Conservation (phyloP, 345 rosid species). For the Geranium rotundifolium region DNA sequence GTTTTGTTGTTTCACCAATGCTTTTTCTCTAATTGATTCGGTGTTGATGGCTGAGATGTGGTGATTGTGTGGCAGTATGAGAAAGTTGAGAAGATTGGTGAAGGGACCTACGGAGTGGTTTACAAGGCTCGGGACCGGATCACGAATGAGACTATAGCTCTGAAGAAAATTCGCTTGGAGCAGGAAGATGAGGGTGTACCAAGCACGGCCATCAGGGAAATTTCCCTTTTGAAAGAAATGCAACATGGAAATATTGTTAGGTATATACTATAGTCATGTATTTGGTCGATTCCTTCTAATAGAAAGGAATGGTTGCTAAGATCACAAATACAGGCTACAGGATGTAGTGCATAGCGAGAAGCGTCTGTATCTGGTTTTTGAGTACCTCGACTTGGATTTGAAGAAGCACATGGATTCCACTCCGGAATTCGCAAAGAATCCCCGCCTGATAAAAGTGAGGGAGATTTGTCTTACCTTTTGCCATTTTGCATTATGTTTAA, state of each 20-base stretch:
- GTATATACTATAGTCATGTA: constrained; percentile 16
- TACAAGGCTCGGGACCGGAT: constrained; percentile 87
- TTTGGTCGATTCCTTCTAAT: no score
- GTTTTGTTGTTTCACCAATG: background rate
- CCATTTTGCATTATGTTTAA: no score
- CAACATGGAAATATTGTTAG: constrained; percentile 94
- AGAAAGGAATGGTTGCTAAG: background rate
- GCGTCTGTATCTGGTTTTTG: constrained; percentile 87
- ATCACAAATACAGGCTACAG: constrained; percentile 41
- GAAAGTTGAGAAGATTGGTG: constrained; percentile 99
- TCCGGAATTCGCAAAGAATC: constrained; percentile 83
- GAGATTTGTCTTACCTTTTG: no score
- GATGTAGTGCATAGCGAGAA: constrained; percentile 98
- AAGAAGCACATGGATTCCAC: constrained; percentile 95
- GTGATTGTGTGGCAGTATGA: constrained; percentile 42
- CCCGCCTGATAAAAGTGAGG: constrained; percentile 68
- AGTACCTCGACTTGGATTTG: constrained; percentile 94
- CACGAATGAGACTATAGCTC: constrained; percentile 85
- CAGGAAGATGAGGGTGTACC: constrained; percentile 99
- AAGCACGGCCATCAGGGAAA: constrained; percentile 94
- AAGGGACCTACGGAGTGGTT: constrained; percentile 97
- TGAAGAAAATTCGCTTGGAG: constrained; percentile 95
- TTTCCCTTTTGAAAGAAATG: constrained; percentile 98
- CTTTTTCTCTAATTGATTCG: background rate
- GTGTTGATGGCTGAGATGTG: no score